A percentile compares a stretch with the other conserved stretches of the same genome.
Evolutionary conservation across 2,329 filamentous ascomycete species (phyloP).

Genomic region (Neospermospora avenae): DNA sequence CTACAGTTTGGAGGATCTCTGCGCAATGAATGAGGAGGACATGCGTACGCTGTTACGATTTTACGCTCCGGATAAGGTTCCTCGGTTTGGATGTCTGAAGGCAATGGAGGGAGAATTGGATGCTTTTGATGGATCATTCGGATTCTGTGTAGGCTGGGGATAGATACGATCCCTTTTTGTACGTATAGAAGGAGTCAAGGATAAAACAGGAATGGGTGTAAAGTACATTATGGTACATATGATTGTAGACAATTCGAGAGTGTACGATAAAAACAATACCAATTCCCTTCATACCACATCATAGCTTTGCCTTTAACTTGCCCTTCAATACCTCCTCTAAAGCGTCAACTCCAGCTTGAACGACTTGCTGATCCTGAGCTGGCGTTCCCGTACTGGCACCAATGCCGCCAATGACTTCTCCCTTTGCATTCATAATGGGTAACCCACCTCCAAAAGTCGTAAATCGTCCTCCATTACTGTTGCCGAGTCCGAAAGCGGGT

Average conservation of each 20-base stretch:
- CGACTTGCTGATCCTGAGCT: slow-evolving; percentile 51
- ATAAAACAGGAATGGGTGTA: not conserved
- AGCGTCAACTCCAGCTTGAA: slow-evolving; percentile 49
- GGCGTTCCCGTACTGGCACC: slow-evolving; percentile 54
- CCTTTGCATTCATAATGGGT: slow-evolving; percentile 44
- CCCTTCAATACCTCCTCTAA: slow-evolving; percentile 33
- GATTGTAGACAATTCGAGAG: not conserved
- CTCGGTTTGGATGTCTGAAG: slow-evolving; percentile 51
- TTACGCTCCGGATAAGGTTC: slow-evolving; percentile 59
- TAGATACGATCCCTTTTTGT: slow-evolving; percentile 9
- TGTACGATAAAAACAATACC: not conserved
- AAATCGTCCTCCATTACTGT: slow-evolving; percentile 51
- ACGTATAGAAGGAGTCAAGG: slow-evolving; percentile 4
- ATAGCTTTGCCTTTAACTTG: slow-evolving; percentile 42
- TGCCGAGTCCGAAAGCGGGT: slow-evolving; percentile 48
- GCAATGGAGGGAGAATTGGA: slow-evolving; percentile 43
- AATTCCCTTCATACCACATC: not conserved
- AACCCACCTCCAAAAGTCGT: slow-evolving; percentile 52
- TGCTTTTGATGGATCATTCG: slow-evolving; percentile 35
- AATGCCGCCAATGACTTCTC: slow-evolving; percentile 50
- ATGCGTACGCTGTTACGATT: slow-evolving; percentile 81
- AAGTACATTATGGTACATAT: slow-evolving; percentile 4
- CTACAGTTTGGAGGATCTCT: slow-evolving; percentile 82
- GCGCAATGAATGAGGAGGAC: slow-evolving; percentile 74
- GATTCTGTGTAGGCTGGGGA: slow-evolving; percentile 34